phyloP scores from a whole-genome alignment of 331 rosid species.

The Quercus lobata region DNA sequence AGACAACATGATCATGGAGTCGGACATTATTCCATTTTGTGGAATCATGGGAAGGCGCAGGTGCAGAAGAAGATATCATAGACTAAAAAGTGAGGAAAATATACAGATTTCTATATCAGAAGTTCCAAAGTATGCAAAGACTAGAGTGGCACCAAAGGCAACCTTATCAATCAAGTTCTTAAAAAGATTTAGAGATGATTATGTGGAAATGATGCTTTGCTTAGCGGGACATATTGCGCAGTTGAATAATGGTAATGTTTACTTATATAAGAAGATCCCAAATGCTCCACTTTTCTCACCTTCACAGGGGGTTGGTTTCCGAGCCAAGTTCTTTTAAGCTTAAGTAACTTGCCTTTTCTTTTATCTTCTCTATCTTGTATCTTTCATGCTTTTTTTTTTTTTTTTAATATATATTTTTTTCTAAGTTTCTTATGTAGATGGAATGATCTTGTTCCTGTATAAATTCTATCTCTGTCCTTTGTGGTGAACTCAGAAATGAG shows the following conservation, averaged over 20 bases:
- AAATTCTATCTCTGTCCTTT: too few species aligned
- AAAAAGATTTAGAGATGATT: conserved; percentile 25
- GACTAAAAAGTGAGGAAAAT: conserved; percentile 17
- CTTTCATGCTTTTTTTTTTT: too few species aligned
- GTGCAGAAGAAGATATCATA: conserved; percentile 17
- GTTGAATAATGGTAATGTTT: conserved; percentile 20
- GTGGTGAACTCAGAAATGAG: too few species aligned
- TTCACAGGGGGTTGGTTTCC: neutral
- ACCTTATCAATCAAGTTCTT: conserved; percentile 1
- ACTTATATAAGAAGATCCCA: conserved; percentile 1
- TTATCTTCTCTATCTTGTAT: too few species aligned
- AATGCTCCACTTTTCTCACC: neutral
- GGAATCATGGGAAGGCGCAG: conserved; percentile 15
- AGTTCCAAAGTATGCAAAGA: conserved; percentile 12
- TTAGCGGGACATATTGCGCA: conserved; percentile 28
- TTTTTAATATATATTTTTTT: too few species aligned
- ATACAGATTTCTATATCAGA: conserved; percentile 1
- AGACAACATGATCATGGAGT: too few species aligned
- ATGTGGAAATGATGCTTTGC: conserved; percentile 29
- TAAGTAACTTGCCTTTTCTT: neutral
- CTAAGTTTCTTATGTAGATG: too few species aligned
- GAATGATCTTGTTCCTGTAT: too few species aligned
- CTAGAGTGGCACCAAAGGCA: conserved; percentile 2
- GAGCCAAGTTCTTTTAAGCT: neutral
- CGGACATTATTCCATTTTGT: neutral